Base-by-base conservation (phyloP, 768 basidiomycete species). In the Termitomyces sp. region DNA sequence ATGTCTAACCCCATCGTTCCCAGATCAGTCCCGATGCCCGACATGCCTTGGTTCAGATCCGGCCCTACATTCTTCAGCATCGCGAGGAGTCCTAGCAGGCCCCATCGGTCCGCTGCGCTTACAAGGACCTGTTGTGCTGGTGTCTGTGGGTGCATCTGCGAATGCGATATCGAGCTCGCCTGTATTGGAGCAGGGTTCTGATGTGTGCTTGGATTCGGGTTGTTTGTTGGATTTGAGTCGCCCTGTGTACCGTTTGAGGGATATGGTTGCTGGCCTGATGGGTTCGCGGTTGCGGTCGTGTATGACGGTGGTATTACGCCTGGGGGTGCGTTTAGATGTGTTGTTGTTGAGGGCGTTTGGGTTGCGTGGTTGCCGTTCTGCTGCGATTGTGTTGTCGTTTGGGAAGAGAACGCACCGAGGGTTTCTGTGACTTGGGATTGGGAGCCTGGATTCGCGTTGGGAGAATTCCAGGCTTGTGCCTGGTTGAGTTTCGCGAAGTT, bases 71-170 rank as follows among this genome's bases (percentile, higher is more conserved):
- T 90, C 77, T 92, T 91, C 72, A 96, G 91, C 79, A 91, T 83
- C 49, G 89, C 86, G 58, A 98, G 76, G 56, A 98, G 75, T 16
- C 91, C 93, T 50, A 95, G 70, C 16, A 98, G 78, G 4, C 95
- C 95, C 94, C 95, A 98, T 69, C 93, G 83, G 73, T 98, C 95
- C 43, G 95, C 95, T 2, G 95, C 93, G 62, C 88, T 91, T 64
- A 91, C 85, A 44, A 97, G 82, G 16, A 98, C 85, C 74, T 98
- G 95, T 70, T 97, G 92, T 48, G 93, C 93, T 2, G 95, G 94
- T 47, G 92, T 93, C 70, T 92, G 89, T 60, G 92, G 88, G 72
- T 82, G 82, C 62, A 79, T 83, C 67, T 72, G 77, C 43, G 69
- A 59, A 51, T 74, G 75, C 46, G 75, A 67, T 66, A 71, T 69